Evolutionary conservation across 2,329 filamentous ascomycete species (phyloP), one percentile per base, ranked within the genome.

Genomic region (Sporothrix pseudoabietina): DNA sequence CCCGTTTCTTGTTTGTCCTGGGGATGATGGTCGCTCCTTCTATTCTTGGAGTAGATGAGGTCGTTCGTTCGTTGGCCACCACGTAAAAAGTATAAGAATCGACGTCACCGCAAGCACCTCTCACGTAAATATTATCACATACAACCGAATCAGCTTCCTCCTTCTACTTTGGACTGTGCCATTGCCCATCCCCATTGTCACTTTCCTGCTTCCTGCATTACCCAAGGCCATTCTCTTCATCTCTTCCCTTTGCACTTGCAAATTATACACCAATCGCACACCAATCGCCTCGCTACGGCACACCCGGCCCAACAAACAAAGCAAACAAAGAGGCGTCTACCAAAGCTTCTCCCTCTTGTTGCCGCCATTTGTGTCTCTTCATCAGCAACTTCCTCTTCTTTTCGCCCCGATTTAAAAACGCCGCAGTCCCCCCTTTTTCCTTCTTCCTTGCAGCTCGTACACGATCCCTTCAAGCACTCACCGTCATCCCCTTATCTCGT

Each of bases 1-100:
- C 41, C 47, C 14, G 30, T 69, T 35, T 54, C 26, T 32, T 61
- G 63, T 22, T 69, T 61, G 49, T 49, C 35, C 35, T 35, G 35
- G 35, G 35, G 8, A 22, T 32, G 49, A n/a, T 68, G 61, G 44
- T 55, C 10, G 72, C 66, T 65, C 72, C 55, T 73, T 63, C 72
- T 65, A 35, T 70, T 71, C 57, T 69, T 66, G 72, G 49, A 39
- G 52, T 66, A 52, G 61, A 71, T 44, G n/a, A 16, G 54, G n/a
- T 5, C 30, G 30, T 54, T 69, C 26, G 19, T 49, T 30, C 10
- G 16, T n/a, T 4, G 52, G 35, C 26, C 7, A 47, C 61, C 8
- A 32, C 32, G 57, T 63, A 73, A 71, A 65, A 71, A 71, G 61
- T 71, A 71, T 71, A 73, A 73, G 47, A 73, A 63, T 30, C 41